Evolutionary conservation across 2,329 filamentous ascomycete genomes (phyloP).

Genomic region (Pseudogymnoascus sp.): DNA sequence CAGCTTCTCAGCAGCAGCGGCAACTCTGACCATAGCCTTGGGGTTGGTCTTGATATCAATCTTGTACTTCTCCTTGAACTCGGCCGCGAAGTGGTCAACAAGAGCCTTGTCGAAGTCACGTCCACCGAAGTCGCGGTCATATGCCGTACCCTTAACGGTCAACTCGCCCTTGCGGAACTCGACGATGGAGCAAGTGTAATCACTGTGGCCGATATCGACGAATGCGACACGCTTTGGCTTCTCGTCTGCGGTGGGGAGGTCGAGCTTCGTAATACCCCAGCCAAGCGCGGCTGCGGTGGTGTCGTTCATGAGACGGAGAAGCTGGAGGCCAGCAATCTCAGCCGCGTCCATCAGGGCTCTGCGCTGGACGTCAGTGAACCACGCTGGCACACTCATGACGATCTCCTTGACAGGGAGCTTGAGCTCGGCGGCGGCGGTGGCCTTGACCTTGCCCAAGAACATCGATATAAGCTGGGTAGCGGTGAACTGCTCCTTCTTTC

Average conservation of each 20-base stretch:
- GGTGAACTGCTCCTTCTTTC: conserved; percentile 94
- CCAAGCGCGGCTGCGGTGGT: conserved; percentile 93
- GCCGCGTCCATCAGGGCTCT: conserved; percentile 82
- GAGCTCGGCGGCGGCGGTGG: conserved; percentile 78
- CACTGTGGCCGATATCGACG: conserved; percentile 91
- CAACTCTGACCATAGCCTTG: conserved; percentile 81
- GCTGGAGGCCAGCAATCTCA: conserved; percentile 88
- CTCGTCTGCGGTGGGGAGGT: conserved; percentile 82
- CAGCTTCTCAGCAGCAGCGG: conserved; percentile 86
- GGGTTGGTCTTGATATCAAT: conserved; percentile 87
- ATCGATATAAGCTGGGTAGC: conserved; percentile 89
- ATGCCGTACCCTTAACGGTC: conserved; percentile 84
- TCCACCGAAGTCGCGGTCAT: conserved; percentile 93
- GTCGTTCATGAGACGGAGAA: conserved; percentile 93
- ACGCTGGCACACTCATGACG: conserved; percentile 88
- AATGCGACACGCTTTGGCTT: conserved; percentile 86
- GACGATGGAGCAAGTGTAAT: conserved; percentile 89
- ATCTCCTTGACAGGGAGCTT: conserved; percentile 88
- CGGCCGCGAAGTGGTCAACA: conserved; percentile 87
- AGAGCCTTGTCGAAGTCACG: conserved; percentile 95
- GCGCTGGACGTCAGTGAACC: conserved; percentile 95
- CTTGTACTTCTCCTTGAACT: conserved; percentile 98
- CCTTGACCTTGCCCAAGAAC: conserved; percentile 91
- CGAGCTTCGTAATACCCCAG: conserved; percentile 96
- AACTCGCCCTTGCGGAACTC: conserved; percentile 98